phyloP scores from a whole-genome alignment of 495 filamentous ascomycete genomes.

The Daldinia concentrica region DNA sequence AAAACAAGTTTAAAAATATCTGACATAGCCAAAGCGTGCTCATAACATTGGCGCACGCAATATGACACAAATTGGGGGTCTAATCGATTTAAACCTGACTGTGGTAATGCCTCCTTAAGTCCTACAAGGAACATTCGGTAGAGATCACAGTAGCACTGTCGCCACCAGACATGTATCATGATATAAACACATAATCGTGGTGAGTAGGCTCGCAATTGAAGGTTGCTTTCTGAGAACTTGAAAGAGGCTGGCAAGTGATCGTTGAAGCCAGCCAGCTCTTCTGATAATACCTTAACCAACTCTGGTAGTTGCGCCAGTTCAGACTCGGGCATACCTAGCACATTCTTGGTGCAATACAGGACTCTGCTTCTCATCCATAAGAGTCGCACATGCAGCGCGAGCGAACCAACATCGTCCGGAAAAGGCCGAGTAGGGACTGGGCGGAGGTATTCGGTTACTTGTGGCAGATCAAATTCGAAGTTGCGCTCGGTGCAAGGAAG shows the following conservation, averaged over 20 bases:
- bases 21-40: conserved; percentile 58
- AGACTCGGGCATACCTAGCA: conserved; percentile 45
- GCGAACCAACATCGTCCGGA: conserved; percentile 58
- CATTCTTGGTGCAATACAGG: conserved; percentile 53
- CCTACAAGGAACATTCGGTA: conserved; percentile 57
- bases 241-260: conserved; percentile 56
- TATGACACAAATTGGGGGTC: conserved; percentile 52
- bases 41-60: conserved; percentile 53
- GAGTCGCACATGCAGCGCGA: conserved; percentile 59
- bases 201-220: conserved; percentile 60
- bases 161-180: conserved; percentile 62
- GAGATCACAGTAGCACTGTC: conserved; percentile 61
- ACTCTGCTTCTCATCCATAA: conserved; percentile 58
- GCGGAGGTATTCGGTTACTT: conserved; percentile 55
- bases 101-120: conserved; percentile 55
- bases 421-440: conserved; percentile 49
- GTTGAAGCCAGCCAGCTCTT: conserved; percentile 57
- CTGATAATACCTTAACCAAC: conserved; percentile 51
- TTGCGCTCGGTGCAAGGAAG: conserved; percentile 63
- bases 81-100: conserved; percentile 48
- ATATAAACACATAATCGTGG: conserved; percentile 57
- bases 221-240: conserved; percentile 58
- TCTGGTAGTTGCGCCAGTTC: conserved; percentile 53
- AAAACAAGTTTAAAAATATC: conserved; percentile 58
- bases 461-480: conserved; percentile 62